Base-by-base conservation (phyloP, 2,329 filamentous ascomycete species). In the Aquanectria penicillioides region DNA sequence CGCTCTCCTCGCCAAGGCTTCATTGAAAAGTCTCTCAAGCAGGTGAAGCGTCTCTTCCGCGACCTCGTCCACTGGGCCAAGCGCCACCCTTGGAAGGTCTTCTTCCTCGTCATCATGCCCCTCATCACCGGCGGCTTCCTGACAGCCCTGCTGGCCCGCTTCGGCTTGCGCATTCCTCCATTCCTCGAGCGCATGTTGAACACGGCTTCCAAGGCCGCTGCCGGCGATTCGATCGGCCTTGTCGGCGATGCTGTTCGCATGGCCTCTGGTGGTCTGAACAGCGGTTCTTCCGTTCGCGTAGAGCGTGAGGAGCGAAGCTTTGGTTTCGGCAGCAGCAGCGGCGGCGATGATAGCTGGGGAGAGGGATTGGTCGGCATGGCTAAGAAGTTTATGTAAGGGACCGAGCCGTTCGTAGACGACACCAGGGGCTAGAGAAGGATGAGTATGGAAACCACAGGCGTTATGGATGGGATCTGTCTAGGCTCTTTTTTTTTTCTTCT, bases 71-170 rank as follows among this genome's bases (percentile, higher is more conserved):
- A 89, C 74, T 97, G 94, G 78, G 90, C 92, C 69, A 90, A 92
- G 73, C 84, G 87, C 31, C 90, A 97, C 78, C 94, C 94, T 0
- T 79, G 93, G 72, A 96, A 96, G 78, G 91, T 97, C 43, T 91
- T 97, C 80, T 83, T 92, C 81, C 85, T 93, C 62, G 89, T 97
- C 62, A 85, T 97, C 69, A 87, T 97, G 85, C 94, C 94, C 9
- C 83, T 98, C 57, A 80, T 97, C 69, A 93, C 90, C 2, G 92
- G 92, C 48, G 94, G 94, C 26, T 90, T 92, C 23, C 78, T 97
- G 65, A 89, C 89, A 8, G 91, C 90, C 41, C 80, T 97, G 38
- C 84, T 97, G 40, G 86, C 86, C 31, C 87, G 89, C 72, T 91
- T 97, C 75, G 94, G 94, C 18, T 81, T 98, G 60, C 84, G 89